These are phyloP conservation scores for Carpinus viminea DNA, from an alignment of 306 rosid species.

Conservation along the genomic window DNA sequence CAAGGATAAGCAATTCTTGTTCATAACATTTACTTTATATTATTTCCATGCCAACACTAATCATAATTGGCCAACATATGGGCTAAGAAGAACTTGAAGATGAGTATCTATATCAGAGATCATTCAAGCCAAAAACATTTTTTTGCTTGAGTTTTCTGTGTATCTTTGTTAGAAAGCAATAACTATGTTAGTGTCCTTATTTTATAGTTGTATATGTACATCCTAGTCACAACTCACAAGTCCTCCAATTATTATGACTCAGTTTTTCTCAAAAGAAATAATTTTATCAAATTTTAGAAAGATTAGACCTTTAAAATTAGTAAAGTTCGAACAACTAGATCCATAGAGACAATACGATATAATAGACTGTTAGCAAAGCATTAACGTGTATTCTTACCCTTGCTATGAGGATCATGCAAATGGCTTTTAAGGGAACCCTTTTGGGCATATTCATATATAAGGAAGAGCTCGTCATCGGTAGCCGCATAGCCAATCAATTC, in stretches of 20 bases:
- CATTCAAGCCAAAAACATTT: background rate
- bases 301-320: conserved; percentile 4
- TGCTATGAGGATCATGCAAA: conserved; percentile 86
- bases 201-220: background rate
- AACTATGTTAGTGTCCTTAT: background rate
- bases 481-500: conserved; percentile 98
- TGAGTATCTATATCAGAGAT: conserved; percentile 2
- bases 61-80: background rate
- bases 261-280: conserved; percentile 8
- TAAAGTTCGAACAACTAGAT: conserved; percentile 14
- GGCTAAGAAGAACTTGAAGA: background rate
- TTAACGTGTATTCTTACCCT: conserved; percentile 59
- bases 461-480: conserved; percentile 83
- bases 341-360: conserved; percentile 1
- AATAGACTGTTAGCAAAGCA: conserved; percentile 12
- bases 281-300: conserved; percentile 19
- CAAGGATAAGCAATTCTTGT: background rate
- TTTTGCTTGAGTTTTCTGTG: background rate
- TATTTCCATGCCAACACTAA: conserved; percentile 8
- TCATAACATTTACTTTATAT: background rate
- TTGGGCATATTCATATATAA: conserved; percentile 86
- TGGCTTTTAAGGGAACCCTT: conserved; percentile 95
- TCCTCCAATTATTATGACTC: background rate
- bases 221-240: conserved; percentile 18
- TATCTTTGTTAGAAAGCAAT: background rate